Base-by-base conservation (phyloP, 352 stramenopile genomes). In the Phytophthora sojae region DNA sequence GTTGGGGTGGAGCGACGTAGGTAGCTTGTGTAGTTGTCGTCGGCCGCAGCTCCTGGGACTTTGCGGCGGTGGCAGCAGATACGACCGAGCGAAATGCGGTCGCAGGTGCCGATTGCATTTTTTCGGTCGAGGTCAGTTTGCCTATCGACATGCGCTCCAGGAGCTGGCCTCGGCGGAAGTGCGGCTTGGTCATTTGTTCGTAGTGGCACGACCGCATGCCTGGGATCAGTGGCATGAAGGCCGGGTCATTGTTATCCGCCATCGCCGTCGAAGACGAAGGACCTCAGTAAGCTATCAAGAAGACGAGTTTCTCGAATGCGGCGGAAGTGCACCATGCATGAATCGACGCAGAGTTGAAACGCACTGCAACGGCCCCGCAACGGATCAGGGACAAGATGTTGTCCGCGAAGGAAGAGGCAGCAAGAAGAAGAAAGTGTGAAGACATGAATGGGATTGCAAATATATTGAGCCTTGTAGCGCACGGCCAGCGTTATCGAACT, bases 151-250 rank as follows among this genome's bases (percentile, higher is more conserved):
- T 91, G 39, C 83, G 79, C 66, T 90, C 74, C n/a, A 94, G 69
- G 4, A 90, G 58, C 49, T 94, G 84, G 17, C 77, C 76, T 32
- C 83, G 83, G 55, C 82, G 83, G 64, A 92, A 94, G 76, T 90
- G 59, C 29, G 70, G 51, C 44, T 79, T 81, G 53, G 51, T 57
- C 57, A 77, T 80, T 57, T 88, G 76, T 4, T 82, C 75, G 23
- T 81, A 73, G 39, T 91, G 76, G 2, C 73, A 84, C 2, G 83
- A 93, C 19, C 85, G 50, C 60, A 91, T 78, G 0, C 85, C 86
- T 8, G 85, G 85, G 25, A 94, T 78, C 50, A 91, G 64, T 29
- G 84, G 79, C 47, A 73, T 53, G 30, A 76, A 76, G 6, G 58
- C 37, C 8, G 57, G 44, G 19, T 23, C 19, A 17, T 19, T 42